phyloP scores from a whole-genome alignment of 2,329 filamentous ascomycete genomes.

The Alternaria atra region DNA sequence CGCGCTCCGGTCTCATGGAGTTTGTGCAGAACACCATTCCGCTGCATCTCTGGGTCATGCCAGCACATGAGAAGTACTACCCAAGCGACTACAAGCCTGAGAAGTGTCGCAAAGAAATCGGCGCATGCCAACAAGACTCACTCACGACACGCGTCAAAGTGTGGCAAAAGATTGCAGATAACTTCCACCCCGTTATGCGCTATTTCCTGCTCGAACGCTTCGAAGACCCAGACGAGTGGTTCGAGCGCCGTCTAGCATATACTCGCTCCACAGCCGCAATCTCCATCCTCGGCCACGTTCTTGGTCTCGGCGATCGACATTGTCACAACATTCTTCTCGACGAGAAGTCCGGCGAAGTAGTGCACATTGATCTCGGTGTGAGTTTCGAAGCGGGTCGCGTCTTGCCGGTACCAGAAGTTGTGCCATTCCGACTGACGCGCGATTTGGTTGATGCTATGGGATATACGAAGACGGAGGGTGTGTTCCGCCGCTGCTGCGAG shows the following conservation, averaged over 20 bases:
- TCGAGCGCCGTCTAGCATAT: constrained; percentile 85
- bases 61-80: constrained; percentile 86
- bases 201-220: constrained; percentile 99
- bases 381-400: constrained; percentile 96
- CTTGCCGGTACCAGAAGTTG: constrained; percentile 92
- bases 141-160: constrained; percentile 75
- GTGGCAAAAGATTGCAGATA: constrained; percentile 80
- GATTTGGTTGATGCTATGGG: constrained; percentile 98
- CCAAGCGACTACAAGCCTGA: constrained; percentile 82
- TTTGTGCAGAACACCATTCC: constrained; percentile 95
- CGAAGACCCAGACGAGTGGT: constrained; percentile 95
- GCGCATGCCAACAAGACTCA: constrained; percentile 73
- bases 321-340: constrained; percentile 97
- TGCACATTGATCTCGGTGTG: constrained; percentile 96
- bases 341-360: constrained; percentile 86
- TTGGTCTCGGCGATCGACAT: constrained; percentile 92
- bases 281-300: constrained; percentile 90
- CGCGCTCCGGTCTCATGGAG: constrained; percentile 89
- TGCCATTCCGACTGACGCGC: constrained; percentile 92
- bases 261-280: constrained; percentile 93
- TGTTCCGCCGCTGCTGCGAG: constrained; percentile 97
- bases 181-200: constrained; percentile 90
- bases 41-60: constrained; percentile 89
- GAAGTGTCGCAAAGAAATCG: constrained; percentile 81
- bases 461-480: constrained; percentile 91